Base-by-base conservation (phyloP, 306 rosid species). In the Lithocarpus polystachyus region DNA sequence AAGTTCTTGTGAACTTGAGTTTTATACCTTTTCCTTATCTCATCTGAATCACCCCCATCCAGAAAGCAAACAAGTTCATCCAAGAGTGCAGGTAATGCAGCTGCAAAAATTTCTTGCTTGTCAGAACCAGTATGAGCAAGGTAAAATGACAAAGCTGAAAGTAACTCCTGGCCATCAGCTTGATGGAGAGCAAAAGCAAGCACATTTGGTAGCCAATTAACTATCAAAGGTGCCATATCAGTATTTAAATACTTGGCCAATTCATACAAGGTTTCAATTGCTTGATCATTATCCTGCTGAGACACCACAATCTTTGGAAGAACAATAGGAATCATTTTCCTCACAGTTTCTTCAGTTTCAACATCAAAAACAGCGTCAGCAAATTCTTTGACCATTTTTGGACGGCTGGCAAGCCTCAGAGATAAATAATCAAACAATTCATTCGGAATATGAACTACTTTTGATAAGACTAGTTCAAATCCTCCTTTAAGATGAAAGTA, bases 51-150 rank as follows among this genome's bases (percentile, higher is more conserved):
- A 67, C 86, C 86, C 33, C 85, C 92, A 74, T 91, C 92, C 6
- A 90, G 76, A 88, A 95, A 95, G 84, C 99, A 95, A 68, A 95
- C 80, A 80, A 95, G 96, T 88, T 91, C 99, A 68, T 95, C 90
- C 55, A 95, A 75, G 80, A 95, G 97, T 62, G 88, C 87, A 9
- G 97, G 97, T 81, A 95, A 89, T 82, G 98, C 98, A 79, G 94
- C 98, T 2, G 89, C 85, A 59, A 85, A 92, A 71, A 94, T 82
- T 83, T 92, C 97, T 91, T 88, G 89, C 88, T 90, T 85, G 88
- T 89, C 84, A 70, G 86, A 91, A 82, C 92, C 90, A 33, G 86
- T 90, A 51, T 89, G 92, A 35, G 79, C 80, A 67, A 84, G 90
- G 87, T 94, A 94, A 91, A 92, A 94, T 87, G 87, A 89, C 88